Evolutionary conservation across 495 filamentous ascomycete genomes (phyloP), one percentile per base, ranked within the genome.

Genomic region (Schizothecium vesticola): DNA sequence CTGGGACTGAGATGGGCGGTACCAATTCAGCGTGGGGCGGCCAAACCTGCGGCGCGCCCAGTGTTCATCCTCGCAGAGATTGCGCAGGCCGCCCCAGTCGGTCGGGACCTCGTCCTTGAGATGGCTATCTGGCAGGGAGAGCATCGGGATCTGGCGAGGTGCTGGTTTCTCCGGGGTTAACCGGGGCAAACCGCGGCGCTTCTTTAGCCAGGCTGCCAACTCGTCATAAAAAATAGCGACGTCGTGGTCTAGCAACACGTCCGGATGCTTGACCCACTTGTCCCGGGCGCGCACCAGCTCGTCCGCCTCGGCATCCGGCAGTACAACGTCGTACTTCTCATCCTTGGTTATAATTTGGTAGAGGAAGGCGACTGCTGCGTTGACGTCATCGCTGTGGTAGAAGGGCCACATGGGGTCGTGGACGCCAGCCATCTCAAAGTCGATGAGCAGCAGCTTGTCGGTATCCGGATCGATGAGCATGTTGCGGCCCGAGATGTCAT

Each of bases 211-310:
- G 19, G 66, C 57, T n/a, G 67, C 65, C 21, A 72, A 29, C 63
- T 62, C 63, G 43, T 62, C 21, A 12, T 67, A 69, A 59, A 43
- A 66, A 23, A 59, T 61, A 21, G 26, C 62, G 9, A 67, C 24
- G 56, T 66, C n/a, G 65, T 72, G 65, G 60, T 76, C 74, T 1
- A 76, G 72, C 67, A 65, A 26, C 56, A 74, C 74, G n/a, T 71
- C 70, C 8, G 67, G 70, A 61, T 74, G 72, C 66, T 72, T 70
- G 11, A 65, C 59, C 73, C 69, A 77, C 63, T 56, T 60, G 24
- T 73, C 68, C 22, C n/a, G 59, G 1, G 33, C 29, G 11, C 60
- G 61, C n/a, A 70, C 6, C 25, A 61, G 61, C 59, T 11, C 23
- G 25, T 65, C 61, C 1, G 65, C 51, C 61, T 72, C 70, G 28